Conservation (phyloP, 2,329 filamentous ascomycete genomes). For the Penicillium decumbens region DNA sequence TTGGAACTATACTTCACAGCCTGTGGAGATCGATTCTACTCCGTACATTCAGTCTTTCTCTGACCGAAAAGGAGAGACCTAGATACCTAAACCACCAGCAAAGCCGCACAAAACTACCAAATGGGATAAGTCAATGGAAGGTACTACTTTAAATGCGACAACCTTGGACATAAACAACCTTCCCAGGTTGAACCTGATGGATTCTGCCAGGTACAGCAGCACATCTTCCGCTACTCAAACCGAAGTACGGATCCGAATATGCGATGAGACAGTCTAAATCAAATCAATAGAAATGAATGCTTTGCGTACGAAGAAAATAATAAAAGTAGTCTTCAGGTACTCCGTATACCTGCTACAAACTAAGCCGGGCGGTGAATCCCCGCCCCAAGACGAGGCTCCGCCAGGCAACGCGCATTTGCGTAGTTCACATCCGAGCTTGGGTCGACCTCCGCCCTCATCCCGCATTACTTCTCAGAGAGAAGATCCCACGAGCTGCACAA, state of each 20-base stretch:
- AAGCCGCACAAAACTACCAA: neutral
- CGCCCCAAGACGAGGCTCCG: neutral
- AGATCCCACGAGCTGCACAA: neutral
- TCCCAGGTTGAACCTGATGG: neutral
- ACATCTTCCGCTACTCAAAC: neutral
- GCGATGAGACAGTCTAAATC: neutral
- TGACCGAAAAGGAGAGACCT: neutral
- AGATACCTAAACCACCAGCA: too few relatives aligned
- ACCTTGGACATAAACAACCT: neutral
- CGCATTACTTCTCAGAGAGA: neutral
- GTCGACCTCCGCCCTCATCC: slow-evolving; percentile 1
- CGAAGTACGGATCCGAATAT: neutral
- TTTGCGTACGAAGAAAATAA: neutral
- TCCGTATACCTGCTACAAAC: neutral
- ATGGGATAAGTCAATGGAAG: too few relatives aligned
- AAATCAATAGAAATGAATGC: neutral
- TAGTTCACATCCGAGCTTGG: slow-evolving; percentile 15
- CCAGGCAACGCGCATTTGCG: slow-evolving; percentile 5
- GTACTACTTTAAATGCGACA: neutral
- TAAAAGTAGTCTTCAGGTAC: neutral
- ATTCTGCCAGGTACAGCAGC: neutral
- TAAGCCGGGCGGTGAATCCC: neutral
- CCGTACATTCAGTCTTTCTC: neutral
- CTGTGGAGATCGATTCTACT: neutral
- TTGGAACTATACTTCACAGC: neutral